Evolutionary conservation across 495 filamentous ascomycete genomes (phyloP).

Genomic region (Xylaria palmicola): DNA sequence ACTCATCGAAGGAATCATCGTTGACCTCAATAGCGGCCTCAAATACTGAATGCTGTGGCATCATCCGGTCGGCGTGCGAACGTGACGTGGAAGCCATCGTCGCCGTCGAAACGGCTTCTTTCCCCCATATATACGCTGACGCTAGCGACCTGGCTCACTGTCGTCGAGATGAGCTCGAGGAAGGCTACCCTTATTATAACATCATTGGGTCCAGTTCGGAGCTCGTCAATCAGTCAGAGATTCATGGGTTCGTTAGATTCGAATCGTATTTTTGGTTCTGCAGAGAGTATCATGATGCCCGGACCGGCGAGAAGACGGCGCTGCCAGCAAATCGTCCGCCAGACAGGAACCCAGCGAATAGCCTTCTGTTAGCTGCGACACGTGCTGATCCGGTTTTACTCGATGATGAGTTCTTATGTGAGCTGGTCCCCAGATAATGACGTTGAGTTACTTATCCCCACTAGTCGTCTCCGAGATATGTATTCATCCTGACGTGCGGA

Average conservation of each 20-base stretch:
- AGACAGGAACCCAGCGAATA: constrained; percentile 13
- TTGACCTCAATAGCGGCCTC: neutral
- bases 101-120: constrained; percentile 10
- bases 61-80: constrained; percentile 9
- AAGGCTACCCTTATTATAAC: constrained; percentile 5
- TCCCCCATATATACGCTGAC: constrained; percentile 10
- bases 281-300: constrained; percentile 6
- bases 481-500: constrained; percentile 10
- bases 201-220: neutral
- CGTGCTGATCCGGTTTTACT: constrained; percentile 12
- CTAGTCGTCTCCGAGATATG: constrained; percentile 15
- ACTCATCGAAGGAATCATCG: neutral
- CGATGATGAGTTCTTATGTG: constrained; percentile 15
- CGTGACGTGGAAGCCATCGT: constrained; percentile 12
- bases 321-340: constrained; percentile 13
- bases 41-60: neutral
- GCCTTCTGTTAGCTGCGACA: constrained; percentile 10
- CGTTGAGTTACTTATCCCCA: neutral
- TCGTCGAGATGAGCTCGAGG: constrained; percentile 10
- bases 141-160: neutral
- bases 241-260: constrained; percentile 11
- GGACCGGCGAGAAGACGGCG: constrained; percentile 6
- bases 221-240: neutral
- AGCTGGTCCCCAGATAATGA: neutral
- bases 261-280: constrained; percentile 11